Evolutionary conservation across 345 rosid species (phyloP), one percentile per base, ranked within the genome.

Genomic region (Lepidium aucheri): DNA sequence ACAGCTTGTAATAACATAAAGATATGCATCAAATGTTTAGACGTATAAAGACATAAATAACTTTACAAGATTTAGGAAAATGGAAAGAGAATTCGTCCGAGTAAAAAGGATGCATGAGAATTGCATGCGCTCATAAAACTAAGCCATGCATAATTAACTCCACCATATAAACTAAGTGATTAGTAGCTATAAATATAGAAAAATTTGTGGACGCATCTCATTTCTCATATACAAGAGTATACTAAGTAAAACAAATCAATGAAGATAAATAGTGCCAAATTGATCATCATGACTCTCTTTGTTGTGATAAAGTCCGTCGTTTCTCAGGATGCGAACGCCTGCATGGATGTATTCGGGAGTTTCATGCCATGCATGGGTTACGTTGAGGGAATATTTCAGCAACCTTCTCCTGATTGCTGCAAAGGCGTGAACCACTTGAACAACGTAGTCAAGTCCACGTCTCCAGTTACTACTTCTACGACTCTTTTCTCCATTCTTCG

Each of bases 361-460:
- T 75, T 79, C 60, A 63, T 56, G 50, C 72, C 75, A 26, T 79
- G 82, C 41, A 64, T 79, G 69, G 72, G 54, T 9, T 79, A 65
- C 69, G 28, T 74, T 12, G 72, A 76, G 61, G 70, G 83, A 69
- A 14, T 64, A 40, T 47, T 41, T 38, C 30, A 16, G 39, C 32
- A 53, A 51, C 81, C 84, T 9, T 36, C 74, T 2, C 79, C 58
- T 15, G 33, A 72, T 1, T 80, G 84, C 38, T 80, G 84, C 40
- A 11, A 20, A 10, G 78, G 81, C 41, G 76, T 80, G 24, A 59
- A 7, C 47, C 50, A 51, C 47, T 63, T 78, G 36, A 80, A 80
- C 58, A 53, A 34, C 28, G 5, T 72, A 36, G 81, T 70, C 73
- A 61, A 67, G 53, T n/a, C 10, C 20, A 35, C 66, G 15, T 6